A percentile compares a stretch with the other conserved stretches of the same genome.
Evolutionary conservation across 2,329 filamentous ascomycete species (phyloP).

Genomic region (Hirsutella rhossiliensis): DNA sequence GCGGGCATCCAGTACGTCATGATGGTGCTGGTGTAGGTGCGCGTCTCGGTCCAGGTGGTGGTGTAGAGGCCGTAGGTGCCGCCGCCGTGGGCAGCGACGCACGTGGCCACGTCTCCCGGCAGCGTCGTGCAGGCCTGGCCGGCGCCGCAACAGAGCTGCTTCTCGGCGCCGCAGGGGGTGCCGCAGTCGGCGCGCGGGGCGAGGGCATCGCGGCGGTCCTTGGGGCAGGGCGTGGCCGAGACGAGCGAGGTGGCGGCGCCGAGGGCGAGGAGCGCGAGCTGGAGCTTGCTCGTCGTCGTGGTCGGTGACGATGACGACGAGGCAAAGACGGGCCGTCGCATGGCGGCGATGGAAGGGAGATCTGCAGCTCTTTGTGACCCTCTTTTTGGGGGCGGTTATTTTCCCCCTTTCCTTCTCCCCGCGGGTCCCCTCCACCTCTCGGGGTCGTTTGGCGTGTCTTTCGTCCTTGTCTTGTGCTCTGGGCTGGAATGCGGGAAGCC

Average conservation of each 20-base stretch:
- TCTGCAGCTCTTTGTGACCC: background rate
- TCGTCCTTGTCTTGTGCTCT: background rate
- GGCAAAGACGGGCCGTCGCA: background rate
- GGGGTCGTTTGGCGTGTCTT: background rate
- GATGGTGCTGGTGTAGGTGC: constrained; percentile 47
- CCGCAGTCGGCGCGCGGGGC: constrained; percentile 33
- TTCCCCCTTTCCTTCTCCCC: background rate
- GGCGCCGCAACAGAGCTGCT: constrained; percentile 41
- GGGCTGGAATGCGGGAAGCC: background rate
- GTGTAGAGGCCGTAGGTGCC: constrained; percentile 29
- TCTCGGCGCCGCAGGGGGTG: constrained; percentile 40
- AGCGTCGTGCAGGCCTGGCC: constrained; percentile 39
- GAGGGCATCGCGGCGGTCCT: constrained; percentile 32
- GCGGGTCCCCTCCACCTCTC: background rate
- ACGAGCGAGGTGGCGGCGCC: constrained; percentile 9
- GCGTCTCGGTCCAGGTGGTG: constrained; percentile 49
- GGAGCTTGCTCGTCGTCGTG: background rate
- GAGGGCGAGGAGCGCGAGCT: constrained; percentile 3
- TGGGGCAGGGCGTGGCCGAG: constrained; percentile 36
- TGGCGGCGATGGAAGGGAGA: background rate
- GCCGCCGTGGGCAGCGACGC: constrained; percentile 25
- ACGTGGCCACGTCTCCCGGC: constrained; percentile 35
- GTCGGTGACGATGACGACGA: background rate
- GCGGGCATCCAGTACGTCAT: constrained; percentile 36
- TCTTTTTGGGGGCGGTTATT: background rate